These are phyloP conservation scores for Agrocybe chaxingu DNA, from an alignment of 768 basidiomycete species.

Conservation along the genomic window DNA sequence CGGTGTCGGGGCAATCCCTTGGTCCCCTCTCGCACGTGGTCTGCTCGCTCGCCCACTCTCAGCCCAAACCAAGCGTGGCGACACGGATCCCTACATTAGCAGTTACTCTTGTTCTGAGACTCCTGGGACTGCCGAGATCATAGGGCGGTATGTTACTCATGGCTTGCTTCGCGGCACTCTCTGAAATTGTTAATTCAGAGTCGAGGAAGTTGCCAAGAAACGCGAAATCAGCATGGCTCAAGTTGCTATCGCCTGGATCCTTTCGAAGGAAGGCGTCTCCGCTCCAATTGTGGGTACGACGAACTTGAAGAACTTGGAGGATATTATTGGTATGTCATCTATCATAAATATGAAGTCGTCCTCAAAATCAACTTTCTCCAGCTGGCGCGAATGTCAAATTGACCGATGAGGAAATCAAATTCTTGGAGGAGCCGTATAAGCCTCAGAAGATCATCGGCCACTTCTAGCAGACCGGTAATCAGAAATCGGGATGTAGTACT, in stretches of 20 bases:
- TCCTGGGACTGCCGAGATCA: background rate
- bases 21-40: slow-evolving; percentile 54
- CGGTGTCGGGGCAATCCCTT: slow-evolving; percentile 52
- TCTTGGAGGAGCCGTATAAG: slow-evolving; percentile 49
- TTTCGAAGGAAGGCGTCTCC: slow-evolving; percentile 29
- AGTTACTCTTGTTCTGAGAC: slow-evolving; percentile 16
- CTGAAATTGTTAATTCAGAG: background rate
- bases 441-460: slow-evolving; percentile 46
- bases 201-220: slow-evolving; percentile 14
- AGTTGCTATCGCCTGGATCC: slow-evolving; percentile 12
- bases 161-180: too few relatives aligned
- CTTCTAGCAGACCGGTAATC: too few relatives aligned
- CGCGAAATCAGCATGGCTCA: slow-evolving; percentile 16
- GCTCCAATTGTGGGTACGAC: slow-evolving; percentile 51
- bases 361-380: slow-evolving; percentile 7
- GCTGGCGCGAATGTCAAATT: slow-evolving; percentile 36
- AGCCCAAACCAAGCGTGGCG: slow-evolving; percentile 21
- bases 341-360: background rate
- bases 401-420: slow-evolving; percentile 39
- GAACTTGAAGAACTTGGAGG: slow-evolving; percentile 40
- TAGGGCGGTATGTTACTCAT: slow-evolving; percentile 1
- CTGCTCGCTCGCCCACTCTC: slow-evolving; percentile 39
- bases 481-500: too few relatives aligned
- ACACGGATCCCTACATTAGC: too few relatives aligned
- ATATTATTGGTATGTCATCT: slow-evolving; percentile 35